Evolutionary conservation across 352 stramenopile genomes (phyloP).

Genomic region (Phytopythium kandeliae): DNA sequence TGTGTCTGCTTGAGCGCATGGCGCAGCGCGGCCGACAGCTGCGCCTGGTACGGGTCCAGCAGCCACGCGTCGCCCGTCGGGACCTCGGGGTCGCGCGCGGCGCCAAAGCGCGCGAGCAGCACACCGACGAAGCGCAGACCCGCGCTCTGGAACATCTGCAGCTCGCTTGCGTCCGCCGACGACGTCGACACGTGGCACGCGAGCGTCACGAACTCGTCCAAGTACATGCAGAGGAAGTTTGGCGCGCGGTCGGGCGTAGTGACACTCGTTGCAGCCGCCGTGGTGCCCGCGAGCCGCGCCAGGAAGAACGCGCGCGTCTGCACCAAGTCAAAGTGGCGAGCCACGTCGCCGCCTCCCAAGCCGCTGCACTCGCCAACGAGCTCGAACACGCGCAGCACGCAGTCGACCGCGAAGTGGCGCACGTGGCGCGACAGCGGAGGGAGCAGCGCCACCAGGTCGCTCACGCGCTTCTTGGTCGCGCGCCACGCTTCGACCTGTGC

Average conservation of each 20-base stretch:
- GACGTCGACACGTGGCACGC: conserved; percentile 71
- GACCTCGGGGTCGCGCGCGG: conserved; percentile 65
- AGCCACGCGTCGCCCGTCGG: conserved; percentile 41
- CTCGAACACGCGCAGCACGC: conserved; percentile 71
- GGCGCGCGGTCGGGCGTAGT: conserved; percentile 11
- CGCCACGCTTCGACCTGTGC: conserved; percentile 69
- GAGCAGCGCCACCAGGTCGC: conserved; percentile 47
- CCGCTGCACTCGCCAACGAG: conserved; percentile 23
- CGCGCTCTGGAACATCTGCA: conserved; percentile 73
- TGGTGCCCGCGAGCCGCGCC: conserved; percentile 23
- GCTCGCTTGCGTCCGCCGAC: conserved; percentile 61
- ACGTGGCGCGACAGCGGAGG: conserved; percentile 70
- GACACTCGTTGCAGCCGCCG: neutral
- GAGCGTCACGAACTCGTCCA: conserved; percentile 85
- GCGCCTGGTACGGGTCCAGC: conserved; percentile 78
- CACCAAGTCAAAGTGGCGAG: conserved; percentile 69
- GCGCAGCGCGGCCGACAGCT: conserved; percentile 73
- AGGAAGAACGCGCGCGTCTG: conserved; percentile 40
- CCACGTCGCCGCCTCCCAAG: conserved; percentile 9
- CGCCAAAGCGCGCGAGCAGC: conserved; percentile 52
- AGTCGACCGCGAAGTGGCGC: conserved; percentile 71
- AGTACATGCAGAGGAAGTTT: conserved; percentile 84
- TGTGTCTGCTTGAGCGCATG: conserved; percentile 64
- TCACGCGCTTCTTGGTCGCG: conserved; percentile 59
- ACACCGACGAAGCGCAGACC: conserved; percentile 65